Percentiles rank a stretch among this genome's conserved stretches.
These are phyloP conservation scores for Malassezia yamatoensis DNA, from an alignment of 1,284 basidiomycete genomes.

Conservation along the genomic window DNA sequence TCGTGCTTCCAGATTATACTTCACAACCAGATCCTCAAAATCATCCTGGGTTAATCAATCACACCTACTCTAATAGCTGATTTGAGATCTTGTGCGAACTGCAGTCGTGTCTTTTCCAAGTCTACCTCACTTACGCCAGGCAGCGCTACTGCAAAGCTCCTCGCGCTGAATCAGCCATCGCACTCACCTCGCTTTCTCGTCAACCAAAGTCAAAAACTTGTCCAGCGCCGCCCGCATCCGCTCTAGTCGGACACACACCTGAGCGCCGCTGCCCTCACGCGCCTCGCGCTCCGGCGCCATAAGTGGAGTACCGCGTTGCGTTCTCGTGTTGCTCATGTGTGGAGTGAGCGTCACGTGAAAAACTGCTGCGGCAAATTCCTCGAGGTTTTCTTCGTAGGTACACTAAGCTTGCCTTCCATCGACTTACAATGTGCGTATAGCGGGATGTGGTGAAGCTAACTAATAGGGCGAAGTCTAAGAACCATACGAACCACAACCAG, in stretches of 20 bases:
- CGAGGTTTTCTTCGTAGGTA: conserved; percentile 9
- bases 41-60: conserved; percentile 14
- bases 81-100: conserved; percentile 32
- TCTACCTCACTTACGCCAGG: conserved; percentile 24
- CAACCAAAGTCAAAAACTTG: conserved; percentile 33
- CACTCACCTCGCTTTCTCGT: conserved; percentile 24
- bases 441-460: neutral
- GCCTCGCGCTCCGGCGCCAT: conserved; percentile 1
- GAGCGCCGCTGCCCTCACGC: neutral
- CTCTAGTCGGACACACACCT: conserved; percentile 19
- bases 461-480: conserved; percentile 44
- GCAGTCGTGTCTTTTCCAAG: conserved; percentile 24
- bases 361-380: conserved; percentile 19
- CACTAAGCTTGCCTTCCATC: neutral
- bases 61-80: conserved; percentile 20
- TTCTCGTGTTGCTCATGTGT: neutral
- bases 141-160: conserved; percentile 24
- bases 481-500: conserved; percentile 45
- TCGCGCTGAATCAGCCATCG: conserved; percentile 4
- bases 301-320: conserved; percentile 1
- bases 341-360: conserved; percentile 14
- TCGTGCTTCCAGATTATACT: conserved; percentile 26
- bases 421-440: conserved; percentile 13
- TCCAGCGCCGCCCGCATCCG: conserved; percentile 29
- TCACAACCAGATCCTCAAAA: conserved; percentile 25